These are phyloP conservation scores for Thermochaetoides thermophila DNA, from an alignment of 495 filamentous ascomycete genomes.

Conservation along the genomic window DNA sequence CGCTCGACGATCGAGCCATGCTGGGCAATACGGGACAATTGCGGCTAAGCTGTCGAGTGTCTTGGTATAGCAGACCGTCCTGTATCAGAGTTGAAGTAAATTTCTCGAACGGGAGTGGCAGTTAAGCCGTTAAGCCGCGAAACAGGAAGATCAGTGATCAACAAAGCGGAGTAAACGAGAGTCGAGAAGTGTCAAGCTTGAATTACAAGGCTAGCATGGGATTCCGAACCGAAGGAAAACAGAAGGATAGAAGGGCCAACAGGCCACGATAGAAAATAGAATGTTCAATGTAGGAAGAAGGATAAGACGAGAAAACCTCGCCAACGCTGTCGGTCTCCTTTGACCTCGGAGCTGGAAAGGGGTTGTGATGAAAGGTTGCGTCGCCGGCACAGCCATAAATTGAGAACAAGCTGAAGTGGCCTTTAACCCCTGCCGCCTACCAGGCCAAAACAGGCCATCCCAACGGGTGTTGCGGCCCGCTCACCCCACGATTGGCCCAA, in stretches of 20 bases:
- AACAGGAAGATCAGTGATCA: constrained; percentile 1
- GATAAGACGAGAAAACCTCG: constrained; percentile 7
- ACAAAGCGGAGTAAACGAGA: constrained; percentile 26
- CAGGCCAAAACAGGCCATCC: constrained; percentile 2
- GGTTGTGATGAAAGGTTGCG: constrained; percentile 10
- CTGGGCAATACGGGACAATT: constrained; percentile 8
- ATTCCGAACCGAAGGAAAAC: constrained; percentile 7
- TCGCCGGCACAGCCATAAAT: constrained; percentile 9
- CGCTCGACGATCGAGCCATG: constrained; percentile 29
- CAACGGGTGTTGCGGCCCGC: not conserved
- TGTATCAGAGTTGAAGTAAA: constrained; percentile 1
- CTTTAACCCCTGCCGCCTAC: constrained; percentile 12
- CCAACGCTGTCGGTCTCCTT: constrained; percentile 8
- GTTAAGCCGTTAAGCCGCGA: not conserved
- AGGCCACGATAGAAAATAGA: constrained; percentile 22
- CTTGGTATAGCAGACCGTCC: constrained; percentile 1
- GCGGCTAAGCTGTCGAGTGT: constrained; percentile 8
- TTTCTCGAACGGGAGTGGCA: constrained; percentile 1
- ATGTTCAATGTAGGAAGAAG: constrained; percentile 1
- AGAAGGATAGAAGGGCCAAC: constrained; percentile 18
- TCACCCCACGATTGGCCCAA: not conserved
- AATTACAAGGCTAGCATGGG: constrained; percentile 29
- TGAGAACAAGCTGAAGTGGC: constrained; percentile 20
- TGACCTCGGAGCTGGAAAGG: constrained; percentile 14
- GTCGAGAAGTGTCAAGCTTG: constrained; percentile 26